Percentiles rank a stretch among this genome's conserved stretches.
These are phyloP conservation scores for Trichoderma sp. DNA, from an alignment of 2,329 filamentous ascomycete species.

Conservation along the genomic window DNA sequence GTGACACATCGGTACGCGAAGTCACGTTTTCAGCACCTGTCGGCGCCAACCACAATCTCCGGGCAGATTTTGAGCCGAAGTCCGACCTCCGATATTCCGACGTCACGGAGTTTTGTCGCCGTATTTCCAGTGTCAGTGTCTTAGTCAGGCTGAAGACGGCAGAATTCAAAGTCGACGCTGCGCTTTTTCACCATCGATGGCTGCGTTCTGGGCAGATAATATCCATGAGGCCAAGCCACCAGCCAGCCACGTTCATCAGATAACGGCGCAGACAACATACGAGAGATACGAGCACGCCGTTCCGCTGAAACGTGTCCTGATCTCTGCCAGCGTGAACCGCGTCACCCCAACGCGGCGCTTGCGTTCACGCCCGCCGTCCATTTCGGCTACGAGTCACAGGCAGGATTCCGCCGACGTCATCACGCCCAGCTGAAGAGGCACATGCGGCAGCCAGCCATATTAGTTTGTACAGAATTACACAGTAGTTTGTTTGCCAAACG, in stretches of 20 bases:
- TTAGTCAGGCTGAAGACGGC: background rate
- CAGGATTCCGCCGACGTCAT: background rate
- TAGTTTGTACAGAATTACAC: background rate
- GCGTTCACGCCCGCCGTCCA: background rate
- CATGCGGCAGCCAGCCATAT: background rate
- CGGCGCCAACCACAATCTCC: background rate
- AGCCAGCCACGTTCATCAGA: background rate
- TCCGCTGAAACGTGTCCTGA: background rate
- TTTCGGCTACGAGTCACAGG: background rate
- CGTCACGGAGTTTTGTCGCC: background rate
- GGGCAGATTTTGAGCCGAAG: slow-evolving; percentile 10
- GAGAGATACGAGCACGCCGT: background rate
- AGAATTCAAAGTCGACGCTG: background rate
- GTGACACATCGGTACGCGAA: slow-evolving; percentile 12
- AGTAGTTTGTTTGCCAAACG: background rate
- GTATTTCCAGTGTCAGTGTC: background rate
- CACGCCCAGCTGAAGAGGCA: background rate
- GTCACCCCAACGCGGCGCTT: background rate
- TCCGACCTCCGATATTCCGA: background rate
- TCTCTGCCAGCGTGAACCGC: background rate
- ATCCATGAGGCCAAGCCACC: background rate
- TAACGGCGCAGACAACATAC: background rate
- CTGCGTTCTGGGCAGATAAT: background rate
- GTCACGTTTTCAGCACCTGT: slow-evolving; percentile 16
- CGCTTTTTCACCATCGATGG: background rate